Evolutionary conservation across 257 asterid species (phyloP), one percentile per base, ranked within the genome.

Genomic region (Lavandula angustifolia): DNA sequence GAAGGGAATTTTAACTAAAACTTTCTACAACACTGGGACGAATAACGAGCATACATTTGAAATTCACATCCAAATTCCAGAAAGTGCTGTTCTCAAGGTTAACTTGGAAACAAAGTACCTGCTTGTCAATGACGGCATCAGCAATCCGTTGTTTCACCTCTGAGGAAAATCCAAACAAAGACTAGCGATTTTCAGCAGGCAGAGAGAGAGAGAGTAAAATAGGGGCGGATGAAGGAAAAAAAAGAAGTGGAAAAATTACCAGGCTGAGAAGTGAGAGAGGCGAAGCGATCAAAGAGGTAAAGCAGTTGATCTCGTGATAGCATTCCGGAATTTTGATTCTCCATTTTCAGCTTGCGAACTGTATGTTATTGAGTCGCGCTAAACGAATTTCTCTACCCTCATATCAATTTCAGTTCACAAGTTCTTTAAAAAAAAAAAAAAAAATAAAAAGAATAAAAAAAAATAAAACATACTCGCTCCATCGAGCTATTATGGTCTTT

Each of bases 81-180:
- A 65, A 70, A 42, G 12, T 5, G 9, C 3, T 0, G 27, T 22
- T 22, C 27, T 22, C 27, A 22, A 22, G 27, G 27, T 22, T 22
- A 22, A 61, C 8, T 51, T 4, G 32, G 34, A 54, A 62, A 70
- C 9, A 37, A 43, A 13, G 40, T 57, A 82, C 96, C 90, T 88
- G 95, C 76, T 87, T 83, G 59, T 92, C 95, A 51, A 54, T 71
- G 52, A 92, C 95, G 33, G 91, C 98, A 16, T 88, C 95, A 52
- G 83, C 86, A 71, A 92, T 83, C 69, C 95, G 82, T 69, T 82
- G 68, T 80, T 92, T 92, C 71, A 83, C 96, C 62, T 91, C 96
- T 88, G 71, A 57, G 54, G 53, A 46, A 31, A 56, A 38, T 22
- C 50, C 18, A 6, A 41, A 22, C 14, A 5, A 8, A 61, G 42